A percentile compares a stretch with the other conserved stretches of the same genome.
These are phyloP conservation scores for Areca catechu DNA, from an alignment of 176 grass and related monocot genomes.

Conservation along the genomic window DNA sequence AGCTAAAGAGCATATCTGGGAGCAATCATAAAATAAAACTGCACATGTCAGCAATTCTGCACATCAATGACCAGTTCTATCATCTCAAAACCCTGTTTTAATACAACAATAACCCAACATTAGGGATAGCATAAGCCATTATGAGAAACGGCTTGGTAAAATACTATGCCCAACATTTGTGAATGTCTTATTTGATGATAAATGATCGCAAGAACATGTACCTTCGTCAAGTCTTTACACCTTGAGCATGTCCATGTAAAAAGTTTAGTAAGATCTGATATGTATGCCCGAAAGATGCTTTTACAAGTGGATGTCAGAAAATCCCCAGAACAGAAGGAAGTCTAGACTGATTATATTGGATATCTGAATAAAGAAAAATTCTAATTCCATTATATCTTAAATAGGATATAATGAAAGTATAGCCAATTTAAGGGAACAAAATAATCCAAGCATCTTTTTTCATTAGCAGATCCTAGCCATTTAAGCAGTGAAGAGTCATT, in stretches of 20 bases:
- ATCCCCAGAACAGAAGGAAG: constrained; percentile 1
- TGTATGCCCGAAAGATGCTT: constrained; percentile 61
- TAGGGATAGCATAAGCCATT: neutral
- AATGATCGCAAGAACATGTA: constrained; percentile 10
- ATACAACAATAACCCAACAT: constrained; percentile 25
- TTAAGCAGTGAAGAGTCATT: too few species aligned
- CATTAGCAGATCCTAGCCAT: too few species aligned
- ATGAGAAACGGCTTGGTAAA: too few species aligned
- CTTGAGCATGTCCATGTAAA: constrained; percentile 84
- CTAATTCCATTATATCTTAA: too few species aligned
- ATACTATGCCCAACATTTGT: too few species aligned
- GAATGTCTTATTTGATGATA: too few species aligned
- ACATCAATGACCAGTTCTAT: constrained; percentile 69
- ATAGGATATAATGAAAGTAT: too few species aligned
- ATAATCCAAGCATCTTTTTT: too few species aligned
- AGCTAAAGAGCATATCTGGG: neutral
- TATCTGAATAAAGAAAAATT: too few species aligned
- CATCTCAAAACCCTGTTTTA: constrained; percentile 63
- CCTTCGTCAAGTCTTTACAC: constrained; percentile 62
- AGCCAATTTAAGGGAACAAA: too few species aligned
- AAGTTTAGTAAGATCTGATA: constrained; percentile 70
- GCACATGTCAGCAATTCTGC: constrained; percentile 73
- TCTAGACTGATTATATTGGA: neutral
- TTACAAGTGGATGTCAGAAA: too few species aligned
- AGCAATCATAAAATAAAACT: constrained; percentile 3